Conservation (phyloP, 495 filamentous ascomycete species). For the Penicillium ochrochloron region DNA sequence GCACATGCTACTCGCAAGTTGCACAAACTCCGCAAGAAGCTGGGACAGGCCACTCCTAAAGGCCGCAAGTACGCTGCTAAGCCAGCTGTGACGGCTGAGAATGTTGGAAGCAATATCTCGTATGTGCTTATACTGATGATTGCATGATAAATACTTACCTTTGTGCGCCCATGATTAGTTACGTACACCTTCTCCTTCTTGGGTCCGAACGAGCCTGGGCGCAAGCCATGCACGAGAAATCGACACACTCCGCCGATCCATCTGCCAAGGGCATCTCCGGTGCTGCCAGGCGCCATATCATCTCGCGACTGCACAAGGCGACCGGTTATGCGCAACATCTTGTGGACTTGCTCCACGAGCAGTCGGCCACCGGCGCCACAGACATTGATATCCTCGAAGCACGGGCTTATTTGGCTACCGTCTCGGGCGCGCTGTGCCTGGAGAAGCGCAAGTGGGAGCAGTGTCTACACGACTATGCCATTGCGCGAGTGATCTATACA, state of each 20-base stretch:
- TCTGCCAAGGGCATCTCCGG: constrained; percentile 74
- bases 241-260: constrained; percentile 74
- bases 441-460: constrained; percentile 86
- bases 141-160: constrained; percentile 22
- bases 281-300: constrained; percentile 80
- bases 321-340: constrained; percentile 70
- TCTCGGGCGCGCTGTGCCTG: constrained; percentile 75
- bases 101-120: constrained; percentile 78
- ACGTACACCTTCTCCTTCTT: constrained; percentile 77
- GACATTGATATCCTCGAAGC: constrained; percentile 82
- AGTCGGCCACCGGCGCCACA: constrained; percentile 62
- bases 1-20: constrained; percentile 78
- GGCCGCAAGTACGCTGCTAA: constrained; percentile 82
- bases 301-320: constrained; percentile 84
- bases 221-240: constrained; percentile 92
- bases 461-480: constrained; percentile 75
- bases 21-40: constrained; percentile 80
- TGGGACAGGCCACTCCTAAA: constrained; percentile 80
- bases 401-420: constrained; percentile 75
- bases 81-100: constrained; percentile 70
- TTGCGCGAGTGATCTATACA: constrained; percentile 81
- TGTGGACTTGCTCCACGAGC: constrained; percentile 64
- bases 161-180: constrained; percentile 54
- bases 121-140: constrained; percentile 46
- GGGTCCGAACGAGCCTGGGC: constrained; percentile 94